Percentiles rank a stretch among this genome's conserved stretches.
Conservation (phyloP, 768 basidiomycete species). For the Lentinula raphanica region DNA sequence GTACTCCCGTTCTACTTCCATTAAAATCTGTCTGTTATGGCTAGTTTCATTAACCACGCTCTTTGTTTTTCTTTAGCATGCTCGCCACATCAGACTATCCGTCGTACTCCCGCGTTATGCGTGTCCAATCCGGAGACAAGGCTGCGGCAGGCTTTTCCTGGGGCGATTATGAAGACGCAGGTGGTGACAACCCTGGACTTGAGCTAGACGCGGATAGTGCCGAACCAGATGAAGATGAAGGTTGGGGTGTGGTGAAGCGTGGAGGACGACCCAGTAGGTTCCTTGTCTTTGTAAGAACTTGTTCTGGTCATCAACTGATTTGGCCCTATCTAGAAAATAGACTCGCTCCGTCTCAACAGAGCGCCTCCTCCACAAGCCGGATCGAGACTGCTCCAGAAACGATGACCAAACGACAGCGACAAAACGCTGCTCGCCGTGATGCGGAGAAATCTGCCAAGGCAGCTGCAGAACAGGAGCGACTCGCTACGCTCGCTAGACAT, state of each 20-base stretch:
- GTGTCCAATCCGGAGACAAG: conserved; percentile 55
- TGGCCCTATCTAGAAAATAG: background rate
- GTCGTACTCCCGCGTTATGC: conserved; percentile 60
- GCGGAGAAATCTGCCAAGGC: conserved; percentile 39
- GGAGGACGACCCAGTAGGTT: conserved; percentile 38
- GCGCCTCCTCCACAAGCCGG: background rate
- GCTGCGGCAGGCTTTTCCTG: conserved; percentile 66
- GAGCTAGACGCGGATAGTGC: conserved; percentile 24
- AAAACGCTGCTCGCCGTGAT: conserved; percentile 44
- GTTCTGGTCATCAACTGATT: background rate
- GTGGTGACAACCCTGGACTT: conserved; percentile 19
- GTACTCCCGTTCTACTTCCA: conserved; percentile 11
- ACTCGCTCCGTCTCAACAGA: background rate
- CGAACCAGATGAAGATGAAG: conserved; percentile 69
- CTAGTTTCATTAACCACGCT: conserved; percentile 1
- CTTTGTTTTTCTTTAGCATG: conserved; percentile 40
- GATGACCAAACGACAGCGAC: conserved; percentile 51
- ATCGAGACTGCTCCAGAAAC: conserved; percentile 19
- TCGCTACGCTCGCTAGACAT: conserved; percentile 37
- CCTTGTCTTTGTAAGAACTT: background rate
- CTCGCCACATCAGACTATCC: conserved; percentile 53
- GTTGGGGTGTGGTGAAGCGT: conserved; percentile 74
- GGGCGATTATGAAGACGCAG: conserved; percentile 70
- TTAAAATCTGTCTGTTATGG: background rate
- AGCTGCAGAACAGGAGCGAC: conserved; percentile 34